These are phyloP conservation scores for Eremothecium coryli DNA, from an alignment of 1,139 yeast species.

Conservation along the genomic window DNA sequence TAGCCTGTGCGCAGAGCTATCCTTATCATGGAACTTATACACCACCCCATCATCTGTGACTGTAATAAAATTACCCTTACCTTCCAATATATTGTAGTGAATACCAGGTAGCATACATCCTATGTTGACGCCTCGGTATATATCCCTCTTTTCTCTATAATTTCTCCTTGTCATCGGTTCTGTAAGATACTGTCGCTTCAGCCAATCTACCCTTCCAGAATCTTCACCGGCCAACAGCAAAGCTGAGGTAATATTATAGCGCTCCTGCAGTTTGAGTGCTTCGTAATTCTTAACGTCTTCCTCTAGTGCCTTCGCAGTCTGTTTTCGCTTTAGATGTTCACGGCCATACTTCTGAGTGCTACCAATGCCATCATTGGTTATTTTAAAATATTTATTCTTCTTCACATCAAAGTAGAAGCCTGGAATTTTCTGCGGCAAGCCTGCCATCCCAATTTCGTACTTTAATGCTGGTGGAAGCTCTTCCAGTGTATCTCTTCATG, in stretches of 20 bases:
- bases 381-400: constrained; percentile 39
- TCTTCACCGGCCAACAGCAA: not conserved
- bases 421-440: constrained; percentile 30
- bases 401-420: constrained; percentile 41
- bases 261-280: not conserved
- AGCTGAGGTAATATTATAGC: not conserved
- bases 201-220: not conserved
- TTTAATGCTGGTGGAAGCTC: too few species aligned
- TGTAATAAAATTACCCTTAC: too few species aligned
- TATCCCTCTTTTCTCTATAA: not conserved
- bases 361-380: constrained; percentile 14
- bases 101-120: too few species aligned
- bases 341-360: constrained; percentile 8
- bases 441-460: too few species aligned
- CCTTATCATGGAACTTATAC: too few species aligned
- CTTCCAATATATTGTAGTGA: too few species aligned
- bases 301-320: not conserved
- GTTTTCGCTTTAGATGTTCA: constrained; percentile 8
- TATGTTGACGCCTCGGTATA: not conserved
- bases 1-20: too few species aligned
- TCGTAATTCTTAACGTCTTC: not conserved
- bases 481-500: too few species aligned
- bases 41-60: too few species aligned
- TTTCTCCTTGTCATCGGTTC: not conserved
- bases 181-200: not conserved